Percentiles rank a stretch among this genome's conserved stretches.
phyloP scores from a whole-genome alignment of 306 rosid species.

The Neltuma alba region DNA sequence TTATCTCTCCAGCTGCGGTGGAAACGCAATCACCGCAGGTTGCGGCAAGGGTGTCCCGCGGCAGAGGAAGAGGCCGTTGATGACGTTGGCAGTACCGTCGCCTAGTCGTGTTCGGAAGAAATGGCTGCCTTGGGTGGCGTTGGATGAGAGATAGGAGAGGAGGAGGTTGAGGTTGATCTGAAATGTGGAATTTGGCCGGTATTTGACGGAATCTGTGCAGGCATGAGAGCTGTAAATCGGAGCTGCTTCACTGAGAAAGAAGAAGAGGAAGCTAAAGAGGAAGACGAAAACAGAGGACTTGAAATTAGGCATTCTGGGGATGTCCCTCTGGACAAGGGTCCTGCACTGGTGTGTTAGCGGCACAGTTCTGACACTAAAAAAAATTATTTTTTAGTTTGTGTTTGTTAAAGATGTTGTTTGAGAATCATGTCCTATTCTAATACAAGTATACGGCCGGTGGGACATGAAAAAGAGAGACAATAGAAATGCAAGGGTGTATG shows the following conservation, averaged over 20 bases:
- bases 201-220: conserved; percentile 15
- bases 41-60: conserved; percentile 29
- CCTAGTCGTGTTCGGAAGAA: conserved; percentile 1
- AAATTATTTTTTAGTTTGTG: background rate
- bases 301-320: background rate
- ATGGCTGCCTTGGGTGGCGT: conserved; percentile 12
- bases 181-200: conserved; percentile 32
- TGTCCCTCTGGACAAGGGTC: background rate
- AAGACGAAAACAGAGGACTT: background rate
- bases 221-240: background rate
- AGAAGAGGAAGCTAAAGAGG: background rate
- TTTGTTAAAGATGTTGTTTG: background rate
- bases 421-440: background rate
- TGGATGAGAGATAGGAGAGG: conserved; percentile 35
- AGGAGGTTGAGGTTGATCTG: conserved; percentile 38
- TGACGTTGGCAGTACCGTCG: background rate
- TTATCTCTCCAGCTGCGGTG: background rate
- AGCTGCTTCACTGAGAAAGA: background rate
- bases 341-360: background rate
- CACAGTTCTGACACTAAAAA: background rate
- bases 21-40: conserved; percentile 27
- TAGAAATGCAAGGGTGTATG: background rate
- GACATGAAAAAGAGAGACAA: background rate
- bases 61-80: conserved; percentile 43
- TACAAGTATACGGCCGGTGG: too few species aligned